Conservation (phyloP, 768 basidiomycete species). For the Russula emetica region DNA sequence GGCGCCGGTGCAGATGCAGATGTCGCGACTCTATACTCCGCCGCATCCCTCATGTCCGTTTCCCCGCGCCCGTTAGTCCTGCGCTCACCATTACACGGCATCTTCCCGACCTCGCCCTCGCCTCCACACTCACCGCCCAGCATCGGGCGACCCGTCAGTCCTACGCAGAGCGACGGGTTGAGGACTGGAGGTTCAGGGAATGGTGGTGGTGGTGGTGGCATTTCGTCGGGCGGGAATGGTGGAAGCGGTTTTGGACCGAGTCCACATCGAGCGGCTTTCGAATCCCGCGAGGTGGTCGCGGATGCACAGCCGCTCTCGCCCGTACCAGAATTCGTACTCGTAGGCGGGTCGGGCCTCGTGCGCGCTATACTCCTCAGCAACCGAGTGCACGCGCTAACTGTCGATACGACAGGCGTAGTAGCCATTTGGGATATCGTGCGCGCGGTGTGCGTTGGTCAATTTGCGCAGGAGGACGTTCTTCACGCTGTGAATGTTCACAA, state of each 20-base stretch:
- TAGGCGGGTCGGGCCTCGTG: constrained; percentile 77
- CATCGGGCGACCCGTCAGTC: constrained; percentile 33
- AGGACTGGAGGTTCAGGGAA: background rate
- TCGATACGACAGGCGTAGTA: constrained; percentile 84
- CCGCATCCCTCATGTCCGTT: constrained; percentile 72
- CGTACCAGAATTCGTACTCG: constrained; percentile 64
- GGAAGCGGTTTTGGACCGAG: constrained; percentile 32
- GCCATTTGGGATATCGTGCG: constrained; percentile 91
- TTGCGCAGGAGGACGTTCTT: constrained; percentile 59
- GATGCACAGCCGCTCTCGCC: constrained; percentile 59
- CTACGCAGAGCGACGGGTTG: constrained; percentile 29
- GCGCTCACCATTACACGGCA: constrained; percentile 38
- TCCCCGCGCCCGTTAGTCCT: constrained; percentile 38
- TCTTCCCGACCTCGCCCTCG: constrained; percentile 31
- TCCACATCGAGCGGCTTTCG: constrained; percentile 50
- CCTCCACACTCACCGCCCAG: constrained; percentile 29
- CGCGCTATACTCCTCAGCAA: constrained; percentile 82
- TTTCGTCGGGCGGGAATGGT: constrained; percentile 29
- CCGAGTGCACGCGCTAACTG: constrained; percentile 82
- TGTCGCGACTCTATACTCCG: constrained; percentile 83
- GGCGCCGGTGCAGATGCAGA: constrained; percentile 59
- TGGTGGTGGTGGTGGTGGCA: background rate
- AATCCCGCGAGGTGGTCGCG: constrained; percentile 73
- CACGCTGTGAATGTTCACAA: constrained; percentile 39
- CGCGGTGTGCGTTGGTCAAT: constrained; percentile 70